Evolutionary conservation across 441 rosid genomes (phyloP).

Genomic region (Isatis lusitanica): DNA sequence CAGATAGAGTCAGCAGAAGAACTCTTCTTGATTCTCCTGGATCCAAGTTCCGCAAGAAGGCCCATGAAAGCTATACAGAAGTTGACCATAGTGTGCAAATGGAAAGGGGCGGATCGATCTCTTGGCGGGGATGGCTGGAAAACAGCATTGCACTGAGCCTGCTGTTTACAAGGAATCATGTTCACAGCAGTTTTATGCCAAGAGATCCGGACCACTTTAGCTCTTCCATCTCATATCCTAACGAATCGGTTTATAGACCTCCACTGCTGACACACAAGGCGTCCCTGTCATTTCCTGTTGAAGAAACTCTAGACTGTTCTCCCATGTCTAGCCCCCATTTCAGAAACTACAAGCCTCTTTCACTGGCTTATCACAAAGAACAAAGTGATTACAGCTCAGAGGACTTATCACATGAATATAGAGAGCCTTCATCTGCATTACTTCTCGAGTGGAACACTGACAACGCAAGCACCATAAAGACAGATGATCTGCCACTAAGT

Average conservation of each 20-base stretch:
- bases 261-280: constrained; percentile 25
- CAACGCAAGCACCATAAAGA: constrained; percentile 29
- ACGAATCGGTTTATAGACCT: constrained; percentile 35
- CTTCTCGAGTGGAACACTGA: constrained; percentile 49
- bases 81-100: constrained; percentile 32
- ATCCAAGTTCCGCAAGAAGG: constrained; percentile 34
- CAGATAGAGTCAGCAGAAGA: constrained; percentile 26
- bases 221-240: constrained; percentile 31
- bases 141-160: constrained; percentile 27
- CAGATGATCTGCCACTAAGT: constrained; percentile 35
- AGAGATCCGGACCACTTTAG: constrained; percentile 34
- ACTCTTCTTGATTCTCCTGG: constrained; percentile 33
- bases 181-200: constrained; percentile 26
- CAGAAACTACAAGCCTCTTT: constrained; percentile 34
- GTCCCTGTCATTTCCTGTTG: constrained; percentile 1
- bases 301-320: constrained; percentile 19
- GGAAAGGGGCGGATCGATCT: constrained; percentile 32
- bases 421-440: constrained; percentile 34
- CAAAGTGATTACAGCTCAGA: constrained; percentile 32
- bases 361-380: constrained; percentile 31
- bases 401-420: constrained; percentile 28
- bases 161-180: constrained; percentile 34
- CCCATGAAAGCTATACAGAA: constrained; percentile 36
- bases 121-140: constrained; percentile 36
- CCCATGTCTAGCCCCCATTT: constrained; percentile 17